Base-by-base conservation (phyloP, 176 grass and related monocot genomes). In the Oryza punctata region DNA sequence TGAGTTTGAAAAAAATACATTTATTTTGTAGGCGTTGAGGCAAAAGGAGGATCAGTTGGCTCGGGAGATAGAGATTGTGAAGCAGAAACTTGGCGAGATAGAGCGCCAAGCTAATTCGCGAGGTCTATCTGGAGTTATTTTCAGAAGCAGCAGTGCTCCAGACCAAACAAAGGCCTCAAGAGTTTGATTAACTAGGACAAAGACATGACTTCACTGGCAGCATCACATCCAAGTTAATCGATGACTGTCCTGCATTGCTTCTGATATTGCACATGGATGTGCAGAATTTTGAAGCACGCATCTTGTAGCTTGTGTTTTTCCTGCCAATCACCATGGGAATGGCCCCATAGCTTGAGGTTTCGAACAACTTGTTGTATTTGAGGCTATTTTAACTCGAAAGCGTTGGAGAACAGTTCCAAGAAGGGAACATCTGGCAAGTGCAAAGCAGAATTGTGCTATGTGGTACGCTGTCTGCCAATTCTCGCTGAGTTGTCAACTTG, bases 61-160 rank as follows among this genome's bases (percentile, higher is more conserved):
- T 71, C 69, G 54, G 81, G 87, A 92, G 40, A 28, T 89, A 63
- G 68, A 84, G 59, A n/a, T 26, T 33, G 12, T 89, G 32, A 92
- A 81, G 77, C 91, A 87, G 60, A 92, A 81, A 72, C 67, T 89
- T 25, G 52, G 7, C 44, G 76, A 92, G 15, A 78, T 92, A 37
- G 91, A 92, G 69, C 46, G 14, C 32, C 77, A 85, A 32, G 80
- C 87, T 57, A 87, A 83, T 49, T 65, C 76, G 1, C 76, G 72
- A 32, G 91, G 91, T 46, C 79, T 92, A 27, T 77, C 87, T 63
- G 87, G 84, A 70, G 85, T 90, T 78, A 38, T 88, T 64, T 92
- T 92, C 26, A 81, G 84, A 84, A 75, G 82, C 12, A 74, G 29
- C 45, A 74, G 77, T 64, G 35, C 60, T 43, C 35, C 44, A 41